Evolutionary conservation across 177 flowering plant species (phyloP).

Genomic region (Vitis hybrid): DNA sequence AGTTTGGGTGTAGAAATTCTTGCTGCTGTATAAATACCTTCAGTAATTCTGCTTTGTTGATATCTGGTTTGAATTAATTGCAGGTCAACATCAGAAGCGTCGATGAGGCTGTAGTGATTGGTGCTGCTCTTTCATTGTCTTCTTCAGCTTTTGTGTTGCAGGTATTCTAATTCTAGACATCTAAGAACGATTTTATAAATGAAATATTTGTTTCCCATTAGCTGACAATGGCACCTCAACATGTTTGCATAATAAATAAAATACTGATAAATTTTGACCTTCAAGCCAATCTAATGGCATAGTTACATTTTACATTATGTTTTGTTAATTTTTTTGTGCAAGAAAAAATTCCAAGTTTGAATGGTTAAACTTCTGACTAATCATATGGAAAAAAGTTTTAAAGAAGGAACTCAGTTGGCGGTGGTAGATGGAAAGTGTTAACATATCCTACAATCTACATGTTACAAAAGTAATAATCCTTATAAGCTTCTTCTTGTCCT

Average conservation of each 20-base stretch:
- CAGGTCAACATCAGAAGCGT: constrained; percentile 97
- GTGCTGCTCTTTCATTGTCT: constrained; percentile 96
- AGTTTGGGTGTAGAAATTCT: neutral
- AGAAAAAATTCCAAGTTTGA: no score
- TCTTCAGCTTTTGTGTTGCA: constrained; percentile 99
- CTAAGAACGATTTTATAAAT: neutral
- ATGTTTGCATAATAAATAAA: neutral
- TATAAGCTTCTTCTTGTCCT: no score
- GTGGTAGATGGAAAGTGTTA: no score
- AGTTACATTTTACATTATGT: no score
- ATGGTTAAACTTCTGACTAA: no score
- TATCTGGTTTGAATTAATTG: constrained; percentile 15
- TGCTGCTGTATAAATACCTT: neutral
- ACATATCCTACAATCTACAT: no score
- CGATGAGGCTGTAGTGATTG: constrained; percentile 96
- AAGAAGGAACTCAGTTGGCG: no score
- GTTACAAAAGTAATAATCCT: no score
- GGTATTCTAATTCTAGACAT: constrained; percentile 41
- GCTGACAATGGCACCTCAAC: neutral
- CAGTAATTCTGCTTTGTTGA: neutral
- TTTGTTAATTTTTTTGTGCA: no score
- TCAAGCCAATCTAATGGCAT: no score
- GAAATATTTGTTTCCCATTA: neutral
- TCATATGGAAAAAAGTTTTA: no score
- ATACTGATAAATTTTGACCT: no score